These are phyloP conservation scores for Fusarium pilosicola DNA, from an alignment of 2,329 filamentous ascomycete genomes.

Conservation along the genomic window DNA sequence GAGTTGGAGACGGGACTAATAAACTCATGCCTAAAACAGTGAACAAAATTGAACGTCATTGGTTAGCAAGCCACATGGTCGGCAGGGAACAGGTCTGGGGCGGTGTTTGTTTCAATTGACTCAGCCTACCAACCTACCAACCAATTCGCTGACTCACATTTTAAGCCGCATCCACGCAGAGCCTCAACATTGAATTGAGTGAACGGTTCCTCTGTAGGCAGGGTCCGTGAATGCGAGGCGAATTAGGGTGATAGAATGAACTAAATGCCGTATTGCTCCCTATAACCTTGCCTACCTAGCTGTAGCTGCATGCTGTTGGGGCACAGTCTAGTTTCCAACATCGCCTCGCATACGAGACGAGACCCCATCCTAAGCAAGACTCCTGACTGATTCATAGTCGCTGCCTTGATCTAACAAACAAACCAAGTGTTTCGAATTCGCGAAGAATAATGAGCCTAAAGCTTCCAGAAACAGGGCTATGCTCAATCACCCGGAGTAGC, in stretches of 20 bases:
- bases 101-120: neutral
- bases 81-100: neutral
- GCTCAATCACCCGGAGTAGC: neutral
- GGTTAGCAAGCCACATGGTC: neutral
- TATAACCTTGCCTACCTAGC: neutral
- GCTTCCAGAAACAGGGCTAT: neutral
- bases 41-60: neutral
- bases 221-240: neutral
- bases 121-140: neutral
- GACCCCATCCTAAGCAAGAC: neutral
- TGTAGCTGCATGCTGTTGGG: neutral
- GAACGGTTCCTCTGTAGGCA: neutral
- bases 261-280: neutral
- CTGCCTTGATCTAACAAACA: neutral
- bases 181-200: neutral
- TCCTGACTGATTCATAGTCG: neutral
- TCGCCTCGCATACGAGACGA: conserved; percentile 1
- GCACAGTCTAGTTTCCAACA: conserved; percentile 8
- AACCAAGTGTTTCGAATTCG: neutral
- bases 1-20: neutral
- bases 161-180: neutral
- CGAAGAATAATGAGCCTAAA: neutral
- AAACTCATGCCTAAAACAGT: neutral
- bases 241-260: neutral
- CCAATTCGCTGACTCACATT: neutral